These are phyloP conservation scores for Chlorella sp. DNA, from an alignment of 139 green algal species.

Conservation along the genomic window DNA sequence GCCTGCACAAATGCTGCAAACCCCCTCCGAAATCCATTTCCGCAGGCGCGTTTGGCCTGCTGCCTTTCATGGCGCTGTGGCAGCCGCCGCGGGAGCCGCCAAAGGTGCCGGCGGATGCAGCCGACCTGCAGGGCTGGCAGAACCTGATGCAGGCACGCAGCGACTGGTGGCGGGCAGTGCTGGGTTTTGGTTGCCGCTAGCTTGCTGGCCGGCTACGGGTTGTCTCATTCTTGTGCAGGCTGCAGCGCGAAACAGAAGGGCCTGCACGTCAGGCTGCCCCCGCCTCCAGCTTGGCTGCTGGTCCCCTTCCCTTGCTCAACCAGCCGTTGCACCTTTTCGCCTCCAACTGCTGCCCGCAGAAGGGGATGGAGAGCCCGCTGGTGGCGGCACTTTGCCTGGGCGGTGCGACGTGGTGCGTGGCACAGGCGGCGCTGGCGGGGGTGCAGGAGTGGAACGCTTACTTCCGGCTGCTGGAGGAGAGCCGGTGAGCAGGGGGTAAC, in stretches of 20 bases:
- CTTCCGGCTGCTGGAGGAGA: constrained; percentile 77
- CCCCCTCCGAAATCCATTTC: no score
- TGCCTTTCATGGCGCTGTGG: constrained; percentile 86
- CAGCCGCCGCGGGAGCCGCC: constrained; percentile 29
- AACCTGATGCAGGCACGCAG: no score
- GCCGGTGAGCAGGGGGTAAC: constrained; percentile 29
- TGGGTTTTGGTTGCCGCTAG: no score
- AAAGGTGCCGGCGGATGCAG: constrained; percentile 5
- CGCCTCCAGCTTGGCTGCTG: constrained; percentile 25
- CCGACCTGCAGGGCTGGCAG: no score
- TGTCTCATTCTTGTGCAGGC: no score
- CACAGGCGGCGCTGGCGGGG: constrained; percentile 43
- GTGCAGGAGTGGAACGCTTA: constrained; percentile 64
- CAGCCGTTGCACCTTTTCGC: not conserved
- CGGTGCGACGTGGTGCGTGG: constrained; percentile 37
- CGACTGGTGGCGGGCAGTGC: constrained; percentile 1
- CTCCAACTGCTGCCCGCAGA: constrained; percentile 44
- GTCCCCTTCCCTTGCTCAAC: not conserved
- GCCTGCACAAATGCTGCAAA: not conserved
- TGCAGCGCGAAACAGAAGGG: no score
- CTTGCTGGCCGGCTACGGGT: no score
- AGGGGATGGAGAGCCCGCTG: constrained; percentile 52
- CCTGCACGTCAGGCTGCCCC: no score
- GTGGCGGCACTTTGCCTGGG: constrained; percentile 54
- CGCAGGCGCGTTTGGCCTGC: constrained; percentile 77